phyloP scores from a whole-genome alignment of 768 basidiomycete species.

The Xanthoconium purpureum region DNA sequence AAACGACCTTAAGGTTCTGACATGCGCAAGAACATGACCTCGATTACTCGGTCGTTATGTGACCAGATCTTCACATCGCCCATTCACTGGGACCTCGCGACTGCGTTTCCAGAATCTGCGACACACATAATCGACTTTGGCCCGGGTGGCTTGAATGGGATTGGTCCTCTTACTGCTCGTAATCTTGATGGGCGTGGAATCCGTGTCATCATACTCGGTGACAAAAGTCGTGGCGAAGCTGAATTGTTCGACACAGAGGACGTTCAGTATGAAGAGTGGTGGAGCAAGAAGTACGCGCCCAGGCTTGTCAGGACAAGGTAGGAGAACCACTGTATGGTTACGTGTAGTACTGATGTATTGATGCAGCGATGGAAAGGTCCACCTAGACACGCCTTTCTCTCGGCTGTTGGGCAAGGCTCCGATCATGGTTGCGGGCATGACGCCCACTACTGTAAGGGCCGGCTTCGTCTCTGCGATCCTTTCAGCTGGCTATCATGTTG shows the following conservation, averaged over 20 bases:
- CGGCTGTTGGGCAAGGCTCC: conserved; percentile 95
- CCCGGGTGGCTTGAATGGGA: conserved; percentile 90
- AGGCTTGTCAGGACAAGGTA: conserved; percentile 86
- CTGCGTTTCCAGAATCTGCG: conserved; percentile 82
- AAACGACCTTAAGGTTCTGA: conserved; percentile 63
- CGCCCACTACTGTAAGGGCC: conserved; percentile 92
- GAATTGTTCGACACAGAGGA: conserved; percentile 72
- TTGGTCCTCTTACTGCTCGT: conserved; percentile 85
- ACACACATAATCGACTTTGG: conserved; percentile 98
- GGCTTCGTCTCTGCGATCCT: conserved; percentile 94
- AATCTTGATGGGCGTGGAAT: conserved; percentile 94
- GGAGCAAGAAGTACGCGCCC: conserved; percentile 88
- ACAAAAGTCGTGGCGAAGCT: conserved; percentile 82
- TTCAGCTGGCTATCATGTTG: conserved; percentile 92
- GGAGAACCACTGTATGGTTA: background rate
- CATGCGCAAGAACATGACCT: conserved; percentile 62
- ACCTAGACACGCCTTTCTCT: conserved; percentile 95
- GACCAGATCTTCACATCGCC: conserved; percentile 91
- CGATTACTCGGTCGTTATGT: conserved; percentile 83
- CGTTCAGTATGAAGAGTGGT: conserved; percentile 81
- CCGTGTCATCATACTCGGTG: conserved; percentile 85
- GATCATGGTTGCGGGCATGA: conserved; percentile 99
- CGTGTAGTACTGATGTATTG: background rate
- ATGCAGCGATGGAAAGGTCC: conserved; percentile 80
- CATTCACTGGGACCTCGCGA: conserved; percentile 92